Evolutionary conservation across 1,284 basidiomycete genomes (phyloP).

Genomic region (Tranzscheliella williamsii): DNA sequence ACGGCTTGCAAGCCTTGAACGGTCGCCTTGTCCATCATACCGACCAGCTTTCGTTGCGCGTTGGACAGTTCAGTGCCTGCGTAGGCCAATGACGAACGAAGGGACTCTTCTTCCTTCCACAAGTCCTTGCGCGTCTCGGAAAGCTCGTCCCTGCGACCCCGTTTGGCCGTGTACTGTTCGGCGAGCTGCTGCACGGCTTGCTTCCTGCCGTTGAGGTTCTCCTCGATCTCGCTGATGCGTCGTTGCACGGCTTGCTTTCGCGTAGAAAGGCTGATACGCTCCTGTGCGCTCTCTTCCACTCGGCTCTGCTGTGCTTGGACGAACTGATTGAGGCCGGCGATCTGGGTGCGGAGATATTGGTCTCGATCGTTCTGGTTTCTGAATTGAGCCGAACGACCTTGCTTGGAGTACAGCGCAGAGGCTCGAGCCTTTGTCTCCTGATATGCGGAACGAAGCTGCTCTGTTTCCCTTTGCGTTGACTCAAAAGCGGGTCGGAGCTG

Average conservation of each 20-base stretch:
- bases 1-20: constrained; percentile 82
- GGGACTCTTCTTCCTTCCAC: constrained; percentile 73
- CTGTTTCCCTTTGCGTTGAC: constrained; percentile 68
- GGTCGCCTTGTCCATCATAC: constrained; percentile 91
- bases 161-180: constrained; percentile 39
- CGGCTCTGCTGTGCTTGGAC: constrained; percentile 24
- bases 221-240: constrained; percentile 74
- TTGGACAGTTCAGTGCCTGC: constrained; percentile 79
- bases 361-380: constrained; percentile 50
- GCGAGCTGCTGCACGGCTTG: constrained; percentile 32
- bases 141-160: constrained; percentile 59
- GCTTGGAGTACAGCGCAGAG: constrained; percentile 51
- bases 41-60: constrained; percentile 76
- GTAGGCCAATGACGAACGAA: constrained; percentile 75
- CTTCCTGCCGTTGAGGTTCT: constrained; percentile 68
- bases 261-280: constrained; percentile 17
- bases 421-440: constrained; percentile 50
- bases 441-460: constrained; percentile 67
- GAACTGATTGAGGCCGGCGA: constrained; percentile 39
- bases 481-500: constrained; percentile 72
- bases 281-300: constrained; percentile 30
- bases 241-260: constrained; percentile 60
- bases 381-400: constrained; percentile 54
- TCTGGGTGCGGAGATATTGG: constrained; percentile 44
- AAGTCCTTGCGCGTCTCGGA: constrained; percentile 63